phyloP scores from a whole-genome alignment of 2,329 filamentous ascomycete species.

The Erysiphe pulchra region DNA sequence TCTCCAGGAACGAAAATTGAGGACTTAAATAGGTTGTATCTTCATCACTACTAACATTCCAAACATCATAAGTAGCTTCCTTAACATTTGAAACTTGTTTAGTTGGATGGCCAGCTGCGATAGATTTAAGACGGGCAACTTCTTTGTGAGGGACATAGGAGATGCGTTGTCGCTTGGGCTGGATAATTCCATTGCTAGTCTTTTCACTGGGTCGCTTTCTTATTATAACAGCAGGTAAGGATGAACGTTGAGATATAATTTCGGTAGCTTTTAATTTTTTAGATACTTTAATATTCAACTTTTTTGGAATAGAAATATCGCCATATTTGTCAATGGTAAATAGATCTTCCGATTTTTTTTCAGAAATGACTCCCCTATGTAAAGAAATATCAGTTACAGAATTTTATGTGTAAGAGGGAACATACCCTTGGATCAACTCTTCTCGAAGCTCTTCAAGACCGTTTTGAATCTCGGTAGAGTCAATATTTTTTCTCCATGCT shows the following conservation, averaged over 20 bases:
- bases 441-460: slow-evolving; percentile 68
- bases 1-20: slow-evolving; percentile 38
- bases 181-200: slow-evolving; percentile 46
- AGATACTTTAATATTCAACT: slow-evolving; percentile 33
- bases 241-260: slow-evolving; percentile 66
- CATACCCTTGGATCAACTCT: slow-evolving; percentile 70
- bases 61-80: slow-evolving; percentile 56
- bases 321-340: slow-evolving; percentile 63
- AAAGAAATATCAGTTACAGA: slow-evolving; percentile 2
- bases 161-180: slow-evolving; percentile 47
- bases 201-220: slow-evolving; percentile 51
- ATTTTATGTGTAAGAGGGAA: slow-evolving; percentile 1
- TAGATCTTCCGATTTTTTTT: slow-evolving; percentile 60
- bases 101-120: slow-evolving; percentile 45
- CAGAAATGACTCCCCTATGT: slow-evolving; percentile 54
- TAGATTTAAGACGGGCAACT: slow-evolving; percentile 46
- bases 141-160: slow-evolving; percentile 72
- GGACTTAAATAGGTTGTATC: slow-evolving; percentile 22
- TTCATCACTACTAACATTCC: slow-evolving; percentile 29
- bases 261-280: slow-evolving; percentile 78
- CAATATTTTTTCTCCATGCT: slow-evolving; percentile 95
- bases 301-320: slow-evolving; percentile 36
- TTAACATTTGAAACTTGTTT: slow-evolving; percentile 18
- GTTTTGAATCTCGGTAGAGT: slow-evolving; percentile 61
- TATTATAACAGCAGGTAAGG: slow-evolving; percentile 49